Base-by-base conservation (phyloP, 768 basidiomycete genomes). In the Thelephora aurantiotincta region DNA sequence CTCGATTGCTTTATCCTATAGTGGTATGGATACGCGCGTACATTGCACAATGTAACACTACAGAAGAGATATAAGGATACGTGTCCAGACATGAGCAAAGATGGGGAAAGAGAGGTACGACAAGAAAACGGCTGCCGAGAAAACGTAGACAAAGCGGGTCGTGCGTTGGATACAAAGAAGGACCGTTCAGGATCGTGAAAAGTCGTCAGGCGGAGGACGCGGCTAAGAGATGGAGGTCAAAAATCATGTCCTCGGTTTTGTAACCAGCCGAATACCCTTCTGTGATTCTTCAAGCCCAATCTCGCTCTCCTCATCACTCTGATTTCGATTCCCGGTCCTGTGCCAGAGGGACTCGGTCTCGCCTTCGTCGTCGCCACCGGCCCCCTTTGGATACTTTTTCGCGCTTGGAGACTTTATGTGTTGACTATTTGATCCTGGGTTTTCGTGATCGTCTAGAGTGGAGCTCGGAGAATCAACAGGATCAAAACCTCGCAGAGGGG, bases 341-440 rank as follows among this genome's bases (percentile, higher is more conserved):
- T 52, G 51, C 54, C 51, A 58, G 7, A 63, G 51, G 36, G 57
- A 55, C 47, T 50, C 51, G 48, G 58, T 62, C 54, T 62, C 59
- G 48, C 59, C 59, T 34, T 45, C 51, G 48, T 62, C 60, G 30
- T 57, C 58, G 5, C 53, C 52, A 4, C 47, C 45, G 33, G 52
- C 47, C 22, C 57, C 55, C 12, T 50, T 49, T 4, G 61, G 61
- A 38, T 62, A 62, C 30, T 56, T 38, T 30, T 54, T 49, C 12
- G 41, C 52, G 35, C 54, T 18, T 47, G 33, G 22, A 53, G 57
- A 13, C 47, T 36, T 14, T 30, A 35, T 11, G 30, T 48, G 33
- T 46, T 37, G 13, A 47, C 41, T 11, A 34, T 18, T 43, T 23
- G 26, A 35, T 3, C 20, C 45, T 34, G 9, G 1, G 5, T 30